Evolutionary conservation across 495 filamentous ascomycete species (phyloP).

Genomic region (Halenospora varia): DNA sequence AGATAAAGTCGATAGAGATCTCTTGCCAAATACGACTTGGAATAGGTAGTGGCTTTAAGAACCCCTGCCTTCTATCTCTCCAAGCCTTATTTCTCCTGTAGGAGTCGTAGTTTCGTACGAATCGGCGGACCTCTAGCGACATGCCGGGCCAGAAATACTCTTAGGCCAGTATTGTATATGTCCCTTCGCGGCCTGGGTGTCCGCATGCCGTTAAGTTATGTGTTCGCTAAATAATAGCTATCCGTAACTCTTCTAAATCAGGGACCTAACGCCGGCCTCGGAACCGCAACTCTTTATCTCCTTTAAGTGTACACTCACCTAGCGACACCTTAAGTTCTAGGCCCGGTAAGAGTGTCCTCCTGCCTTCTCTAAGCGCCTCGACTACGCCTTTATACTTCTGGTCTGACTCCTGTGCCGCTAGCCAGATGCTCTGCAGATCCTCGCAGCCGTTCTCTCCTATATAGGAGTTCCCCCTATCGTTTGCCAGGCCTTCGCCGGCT

Average conservation of each 20-base stretch:
- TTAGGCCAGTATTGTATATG: background rate
- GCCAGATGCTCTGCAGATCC: too few species aligned
- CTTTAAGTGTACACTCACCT: background rate
- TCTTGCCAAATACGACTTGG: conserved; percentile 19
- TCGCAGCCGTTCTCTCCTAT: too few species aligned
- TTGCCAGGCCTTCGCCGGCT: too few species aligned
- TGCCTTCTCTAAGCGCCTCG: background rate
- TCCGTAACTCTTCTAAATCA: background rate
- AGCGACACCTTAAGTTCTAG: background rate
- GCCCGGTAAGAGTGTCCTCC: background rate
- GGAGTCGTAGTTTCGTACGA: background rate
- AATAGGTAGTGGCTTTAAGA: conserved; percentile 17
- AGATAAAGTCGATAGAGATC: conserved; percentile 29
- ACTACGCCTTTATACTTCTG: background rate
- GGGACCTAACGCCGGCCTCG: background rate
- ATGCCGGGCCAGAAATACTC: background rate
- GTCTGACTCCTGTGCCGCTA: too few species aligned
- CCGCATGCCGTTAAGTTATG: background rate
- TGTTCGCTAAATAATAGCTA: background rate
- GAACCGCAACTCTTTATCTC: background rate
- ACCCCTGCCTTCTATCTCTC: conserved; percentile 8
- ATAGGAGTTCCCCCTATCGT: too few species aligned
- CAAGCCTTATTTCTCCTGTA: background rate
- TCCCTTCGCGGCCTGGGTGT: background rate
- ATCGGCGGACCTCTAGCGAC: background rate